phyloP scores from a whole-genome alignment of 768 basidiomycete species.

The Suillus cothurnatus region DNA sequence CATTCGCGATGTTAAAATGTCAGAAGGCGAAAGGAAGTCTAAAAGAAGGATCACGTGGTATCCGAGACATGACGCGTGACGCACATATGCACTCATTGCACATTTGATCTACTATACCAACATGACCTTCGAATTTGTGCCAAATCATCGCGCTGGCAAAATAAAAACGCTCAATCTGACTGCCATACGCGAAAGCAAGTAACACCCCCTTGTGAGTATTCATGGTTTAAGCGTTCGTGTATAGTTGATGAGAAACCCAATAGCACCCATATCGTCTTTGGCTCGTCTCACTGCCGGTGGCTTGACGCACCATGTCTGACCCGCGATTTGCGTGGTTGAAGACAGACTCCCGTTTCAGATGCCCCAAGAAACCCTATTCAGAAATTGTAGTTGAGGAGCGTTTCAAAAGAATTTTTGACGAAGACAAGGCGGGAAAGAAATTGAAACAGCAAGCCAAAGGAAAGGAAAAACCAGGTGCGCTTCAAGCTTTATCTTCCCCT shows the following conservation, averaged over 20 bases:
- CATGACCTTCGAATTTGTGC: background rate
- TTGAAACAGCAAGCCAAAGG: slow-evolving; percentile 36
- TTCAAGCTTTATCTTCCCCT: background rate
- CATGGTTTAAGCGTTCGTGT: background rate
- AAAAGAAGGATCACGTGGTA: slow-evolving; percentile 3
- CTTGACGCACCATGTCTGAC: slow-evolving; percentile 58
- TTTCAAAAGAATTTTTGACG: slow-evolving; percentile 78
- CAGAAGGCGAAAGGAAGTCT: background rate
- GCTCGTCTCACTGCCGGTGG: background rate
- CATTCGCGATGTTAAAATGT: slow-evolving; percentile 6
- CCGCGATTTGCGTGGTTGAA: slow-evolving; percentile 85
- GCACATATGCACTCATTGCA: too few relatives aligned
- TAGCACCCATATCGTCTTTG: background rate
- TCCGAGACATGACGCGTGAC: too few relatives aligned
- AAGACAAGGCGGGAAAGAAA: slow-evolving; percentile 35
- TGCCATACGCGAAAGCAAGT: background rate
- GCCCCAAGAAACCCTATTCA: slow-evolving; percentile 73
- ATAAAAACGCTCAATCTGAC: background rate
- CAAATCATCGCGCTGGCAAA: background rate
- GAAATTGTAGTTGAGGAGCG: slow-evolving; percentile 86
- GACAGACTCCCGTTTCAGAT: slow-evolving; percentile 91
- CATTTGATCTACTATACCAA: background rate
- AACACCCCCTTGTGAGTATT: background rate
- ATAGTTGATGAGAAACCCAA: background rate
- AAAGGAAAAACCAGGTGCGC: slow-evolving; percentile 18